phyloP scores from a whole-genome alignment of 2,329 filamentous ascomycete genomes.

The Fonsecaea pugnacius region DNA sequence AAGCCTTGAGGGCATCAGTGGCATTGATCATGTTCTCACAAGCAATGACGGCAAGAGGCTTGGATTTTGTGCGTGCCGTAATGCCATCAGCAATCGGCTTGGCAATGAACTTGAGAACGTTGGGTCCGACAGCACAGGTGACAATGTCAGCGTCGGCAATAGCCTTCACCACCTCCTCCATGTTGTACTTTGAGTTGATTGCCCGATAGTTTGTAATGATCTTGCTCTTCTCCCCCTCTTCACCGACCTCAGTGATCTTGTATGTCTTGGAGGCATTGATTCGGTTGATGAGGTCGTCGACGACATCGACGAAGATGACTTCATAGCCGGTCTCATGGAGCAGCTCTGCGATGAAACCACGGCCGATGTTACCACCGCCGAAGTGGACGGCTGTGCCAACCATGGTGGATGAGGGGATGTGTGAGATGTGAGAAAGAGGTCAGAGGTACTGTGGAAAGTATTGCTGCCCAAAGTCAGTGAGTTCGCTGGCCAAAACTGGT shows the following conservation, averaged over 20 bases:
- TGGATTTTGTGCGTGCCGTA: conserved; percentile 67
- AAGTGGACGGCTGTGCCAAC: conserved; percentile 75
- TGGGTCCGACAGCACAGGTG: conserved; percentile 95
- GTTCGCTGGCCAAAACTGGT: neutral
- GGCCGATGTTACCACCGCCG: conserved; percentile 83
- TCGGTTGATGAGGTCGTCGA: conserved; percentile 77
- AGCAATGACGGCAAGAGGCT: conserved; percentile 87
- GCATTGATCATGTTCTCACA: conserved; percentile 98
- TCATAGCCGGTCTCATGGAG: conserved; percentile 94
- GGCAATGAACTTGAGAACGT: conserved; percentile 94
- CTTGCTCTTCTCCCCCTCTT: conserved; percentile 77
- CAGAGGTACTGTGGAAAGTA: neutral
- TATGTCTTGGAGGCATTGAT: conserved; percentile 79
- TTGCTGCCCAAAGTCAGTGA: conserved; percentile 2
- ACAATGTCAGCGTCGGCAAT: conserved; percentile 87
- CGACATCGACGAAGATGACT: conserved; percentile 94
- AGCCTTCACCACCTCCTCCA: conserved; percentile 79
- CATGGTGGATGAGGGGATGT: conserved; percentile 27
- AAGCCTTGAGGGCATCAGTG: conserved; percentile 80
- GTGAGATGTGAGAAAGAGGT: conserved; percentile 4
- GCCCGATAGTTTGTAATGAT: conserved; percentile 94
- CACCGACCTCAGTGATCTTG: conserved; percentile 89
- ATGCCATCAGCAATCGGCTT: conserved; percentile 95
- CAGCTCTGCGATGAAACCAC: conserved; percentile 87
- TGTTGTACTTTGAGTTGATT: conserved; percentile 89